Percentiles rank a stretch among this genome's conserved stretches.
Conservation (phyloP, 192 early-diverging fungal genomes). For the Radiomyces spectabilis region DNA sequence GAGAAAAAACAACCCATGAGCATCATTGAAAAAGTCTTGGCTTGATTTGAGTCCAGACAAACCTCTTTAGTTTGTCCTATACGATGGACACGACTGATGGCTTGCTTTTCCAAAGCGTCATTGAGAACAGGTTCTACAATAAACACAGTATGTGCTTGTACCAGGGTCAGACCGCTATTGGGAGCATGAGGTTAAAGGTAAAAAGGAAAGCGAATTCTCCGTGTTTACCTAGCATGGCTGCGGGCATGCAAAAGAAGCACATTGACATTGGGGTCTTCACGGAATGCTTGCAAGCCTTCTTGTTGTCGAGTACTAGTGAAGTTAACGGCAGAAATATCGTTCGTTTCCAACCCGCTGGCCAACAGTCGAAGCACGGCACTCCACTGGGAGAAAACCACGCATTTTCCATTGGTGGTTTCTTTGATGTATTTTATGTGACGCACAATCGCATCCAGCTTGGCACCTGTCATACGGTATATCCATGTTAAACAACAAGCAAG, state of each 20-base stretch:
- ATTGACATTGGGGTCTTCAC: slow-evolving; percentile 15
- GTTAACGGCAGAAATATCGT: slow-evolving; percentile 30
- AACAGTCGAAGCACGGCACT: slow-evolving; percentile 21
- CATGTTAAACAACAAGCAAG: background rate
- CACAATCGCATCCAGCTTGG: slow-evolving; percentile 35
- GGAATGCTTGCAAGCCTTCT: slow-evolving; percentile 23
- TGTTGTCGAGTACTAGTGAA: slow-evolving; percentile 16
- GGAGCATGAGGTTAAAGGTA: too few relatives aligned
- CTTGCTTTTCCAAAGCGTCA: slow-evolving; percentile 31
- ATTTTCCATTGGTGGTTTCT: slow-evolving; percentile 24
- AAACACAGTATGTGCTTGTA: slow-evolving; percentile 30
- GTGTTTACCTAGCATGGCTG: slow-evolving; percentile 32
- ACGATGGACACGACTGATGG: slow-evolving; percentile 36
- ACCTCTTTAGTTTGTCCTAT: slow-evolving; percentile 37
- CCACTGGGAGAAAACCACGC: slow-evolving; percentile 41
- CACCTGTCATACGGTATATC: background rate
- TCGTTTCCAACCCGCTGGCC: slow-evolving; percentile 16
- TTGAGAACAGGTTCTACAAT: slow-evolving; percentile 37
- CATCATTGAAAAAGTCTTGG: background rate
- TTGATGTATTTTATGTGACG: slow-evolving; percentile 31
- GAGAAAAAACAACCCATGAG: background rate
- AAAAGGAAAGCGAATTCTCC: too few relatives aligned
- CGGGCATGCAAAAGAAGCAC: slow-evolving; percentile 34
- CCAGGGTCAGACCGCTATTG: slow-evolving; percentile 31
- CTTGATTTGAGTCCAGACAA: background rate